Base-by-base conservation (phyloP, 805 yeast genomes). In the Lachancea quebecensis region DNA sequence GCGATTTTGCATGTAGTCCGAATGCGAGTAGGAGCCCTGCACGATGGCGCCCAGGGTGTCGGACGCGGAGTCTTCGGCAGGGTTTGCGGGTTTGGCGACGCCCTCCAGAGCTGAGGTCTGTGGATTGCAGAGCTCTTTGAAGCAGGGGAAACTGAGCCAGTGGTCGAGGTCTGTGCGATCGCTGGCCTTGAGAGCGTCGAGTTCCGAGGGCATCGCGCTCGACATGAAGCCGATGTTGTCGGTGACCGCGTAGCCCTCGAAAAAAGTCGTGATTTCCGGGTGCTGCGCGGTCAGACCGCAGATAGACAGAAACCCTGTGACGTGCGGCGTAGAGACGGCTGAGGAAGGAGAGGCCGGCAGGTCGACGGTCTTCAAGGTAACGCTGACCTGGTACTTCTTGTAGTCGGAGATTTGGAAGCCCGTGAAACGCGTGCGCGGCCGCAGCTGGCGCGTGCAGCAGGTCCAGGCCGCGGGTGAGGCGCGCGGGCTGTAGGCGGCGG, bases 261-360 rank as follows among this genome's bases (percentile, higher is more conserved):
- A 85, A 58, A 77, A 83, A 1, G 93, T 85, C n/a, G 81, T 74
- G 49, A 85, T 81, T 53, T 80, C 79, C 1, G 89, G 87, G 53
- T 81, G 74, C 25, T 77, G 69, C 42, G 73, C 77, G 0, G 91
- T 83, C 34, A 85, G 67, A 2, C 89, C 87, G 38, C 75, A 70
- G 42, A 85, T 85, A 40, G 82, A 79, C 38, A 85, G 66, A 49
- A 77, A 81, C 2, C 95, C 95, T 4, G 82, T 67, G 27, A 78
- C 40, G 43, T 63, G 68, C 36, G 60, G 67, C 10, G 54, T 33
- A 70, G 69, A 41, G 60, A 68, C 16, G 56, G 58, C 47, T 4
- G 15, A 25, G 18, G 28, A 29, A 8, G 48, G 43, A 17, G 40
- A 35, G 17, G 18, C 41, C 4, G 67, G 65, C 32, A 81, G 60